These are phyloP conservation scores for Eimeria maxima DNA, from an alignment of 169 alveolate species.

Conservation along the genomic window DNA sequence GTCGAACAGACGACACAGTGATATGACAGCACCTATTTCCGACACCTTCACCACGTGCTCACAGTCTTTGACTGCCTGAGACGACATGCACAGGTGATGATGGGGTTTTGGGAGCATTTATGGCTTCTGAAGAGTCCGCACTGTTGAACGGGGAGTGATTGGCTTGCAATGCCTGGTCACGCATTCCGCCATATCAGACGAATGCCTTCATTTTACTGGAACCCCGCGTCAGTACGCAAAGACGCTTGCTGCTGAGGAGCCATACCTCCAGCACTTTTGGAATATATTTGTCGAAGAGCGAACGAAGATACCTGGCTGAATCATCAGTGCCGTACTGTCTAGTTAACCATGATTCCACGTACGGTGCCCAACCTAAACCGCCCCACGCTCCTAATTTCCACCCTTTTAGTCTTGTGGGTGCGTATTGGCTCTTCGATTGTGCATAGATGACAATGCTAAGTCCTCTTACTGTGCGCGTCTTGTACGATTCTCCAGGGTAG, in stretches of 20 bases:
- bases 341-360: slow-evolving; percentile 93
- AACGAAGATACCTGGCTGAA: slow-evolving; percentile 75
- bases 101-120: not conserved
- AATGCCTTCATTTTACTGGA: not conserved
- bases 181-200: not conserved
- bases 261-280: slow-evolving; percentile 89
- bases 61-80: slow-evolving; percentile 61
- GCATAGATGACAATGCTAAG: not conserved
- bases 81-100: not conserved
- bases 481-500: not conserved
- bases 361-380: slow-evolving; percentile 81
- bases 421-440: not conserved
- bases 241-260: slow-evolving; percentile 37
- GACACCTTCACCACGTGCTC: slow-evolving; percentile 92
- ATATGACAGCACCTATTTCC: slow-evolving; percentile 91
- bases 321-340: slow-evolving; percentile 88
- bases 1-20: slow-evolving; percentile 93
- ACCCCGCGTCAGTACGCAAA: not conserved
- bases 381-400: not conserved
- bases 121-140: not conserved
- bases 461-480: not conserved
- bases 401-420: not conserved
- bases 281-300: slow-evolving; percentile 92
- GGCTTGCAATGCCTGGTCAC: not conserved
- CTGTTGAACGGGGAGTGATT: not conserved